These are phyloP conservation scores for Uncinocarpus reesii DNA, from an alignment of 2,329 filamentous ascomycete species.

Conservation along the genomic window DNA sequence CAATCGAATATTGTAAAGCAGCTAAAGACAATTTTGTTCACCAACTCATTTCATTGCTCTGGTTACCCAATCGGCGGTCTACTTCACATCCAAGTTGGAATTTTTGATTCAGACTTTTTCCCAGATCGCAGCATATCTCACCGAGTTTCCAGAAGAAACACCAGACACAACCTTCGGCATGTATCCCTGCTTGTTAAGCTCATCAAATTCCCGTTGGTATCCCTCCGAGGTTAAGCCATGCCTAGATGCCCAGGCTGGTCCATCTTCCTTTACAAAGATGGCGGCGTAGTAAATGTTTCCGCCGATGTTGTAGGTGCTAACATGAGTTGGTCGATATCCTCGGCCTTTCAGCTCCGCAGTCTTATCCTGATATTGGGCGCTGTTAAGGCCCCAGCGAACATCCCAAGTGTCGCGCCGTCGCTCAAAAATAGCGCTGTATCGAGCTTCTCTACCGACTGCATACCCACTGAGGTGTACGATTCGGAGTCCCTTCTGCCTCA, in stretches of 20 bases:
- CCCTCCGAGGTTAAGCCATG: slow-evolving; percentile 8
- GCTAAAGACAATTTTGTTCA: no score
- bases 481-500: slow-evolving; percentile 11
- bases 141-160: slow-evolving; percentile 1
- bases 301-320: slow-evolving; percentile 11
- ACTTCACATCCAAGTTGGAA: background rate
- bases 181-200: slow-evolving; percentile 9
- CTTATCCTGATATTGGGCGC: background rate
- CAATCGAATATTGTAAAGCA: no score
- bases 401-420: slow-evolving; percentile 9
- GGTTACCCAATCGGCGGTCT: background rate
- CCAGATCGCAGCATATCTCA: slow-evolving; percentile 14
- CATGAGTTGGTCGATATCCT: slow-evolving; percentile 9
- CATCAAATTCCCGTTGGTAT: slow-evolving; percentile 12
- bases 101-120: slow-evolving; percentile 2
- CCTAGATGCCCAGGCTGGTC: slow-evolving; percentile 7
- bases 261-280: slow-evolving; percentile 14
- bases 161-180: slow-evolving; percentile 12
- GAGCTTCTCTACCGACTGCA: slow-evolving; percentile 8
- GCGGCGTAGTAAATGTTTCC: slow-evolving; percentile 13
- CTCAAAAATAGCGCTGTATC: slow-evolving; percentile 15
- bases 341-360: background rate
- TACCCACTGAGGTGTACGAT: slow-evolving; percentile 15
- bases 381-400: slow-evolving; percentile 8
- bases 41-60: background rate